Conservation (phyloP, 129 eudicot species). For the Dittrichia graveolens region DNA sequence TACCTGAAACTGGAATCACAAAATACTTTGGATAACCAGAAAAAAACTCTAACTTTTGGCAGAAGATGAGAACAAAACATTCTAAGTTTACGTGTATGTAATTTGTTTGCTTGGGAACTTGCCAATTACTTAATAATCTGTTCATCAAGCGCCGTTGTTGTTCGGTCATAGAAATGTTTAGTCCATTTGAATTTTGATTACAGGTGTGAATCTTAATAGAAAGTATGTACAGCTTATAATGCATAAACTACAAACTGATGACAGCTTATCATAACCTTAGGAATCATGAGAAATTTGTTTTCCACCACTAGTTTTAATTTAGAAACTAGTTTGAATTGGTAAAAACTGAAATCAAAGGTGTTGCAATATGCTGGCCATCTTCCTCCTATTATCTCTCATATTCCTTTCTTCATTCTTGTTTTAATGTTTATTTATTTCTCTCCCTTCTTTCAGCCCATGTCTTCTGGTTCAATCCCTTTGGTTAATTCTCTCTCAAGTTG, state of each 20-base stretch:
- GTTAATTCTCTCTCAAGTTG: slow-evolving; percentile 31
- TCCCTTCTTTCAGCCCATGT: slow-evolving; percentile 1
- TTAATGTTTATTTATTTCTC: slow-evolving; percentile 27
- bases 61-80: too few species aligned
- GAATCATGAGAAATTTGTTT: neutral
- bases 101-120: too few species aligned
- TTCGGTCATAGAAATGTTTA: neutral
- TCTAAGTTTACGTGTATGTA: too few species aligned
- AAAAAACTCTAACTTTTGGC: too few species aligned
- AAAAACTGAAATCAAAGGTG: slow-evolving; percentile 36
- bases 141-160: neutral
- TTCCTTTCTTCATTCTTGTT: slow-evolving; percentile 10
- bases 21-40: too few species aligned
- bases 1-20: too few species aligned
- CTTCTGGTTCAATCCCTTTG: slow-evolving; percentile 28
- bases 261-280: neutral
- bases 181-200: too few species aligned
- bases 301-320: slow-evolving; percentile 24
- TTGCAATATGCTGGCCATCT: slow-evolving; percentile 6
- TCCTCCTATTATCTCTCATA: slow-evolving; percentile 35
- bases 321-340: slow-evolving; percentile 32
- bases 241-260: neutral
- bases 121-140: too few species aligned
- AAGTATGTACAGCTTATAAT: slow-evolving; percentile 2
- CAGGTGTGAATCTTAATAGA: neutral